A percentile compares a stretch with the other conserved stretches of the same genome.
phyloP scores from a whole-genome alignment of 116 monocot genomes.

The Posidonia oceanica region DNA sequence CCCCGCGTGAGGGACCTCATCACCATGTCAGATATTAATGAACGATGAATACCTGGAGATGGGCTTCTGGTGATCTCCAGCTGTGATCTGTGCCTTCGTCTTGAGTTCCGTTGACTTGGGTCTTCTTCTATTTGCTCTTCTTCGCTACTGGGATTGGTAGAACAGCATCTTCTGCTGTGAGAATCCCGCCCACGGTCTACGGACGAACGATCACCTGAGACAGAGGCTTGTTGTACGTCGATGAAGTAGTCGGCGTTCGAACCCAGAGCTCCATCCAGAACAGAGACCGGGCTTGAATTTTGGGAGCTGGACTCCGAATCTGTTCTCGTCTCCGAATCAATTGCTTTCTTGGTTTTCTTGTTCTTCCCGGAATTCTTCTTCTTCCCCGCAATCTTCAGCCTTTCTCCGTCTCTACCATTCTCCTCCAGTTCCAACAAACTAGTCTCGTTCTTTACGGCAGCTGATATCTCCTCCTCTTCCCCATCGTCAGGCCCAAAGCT shows the following conservation, averaged over 20 bases:
- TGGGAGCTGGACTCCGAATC: constrained; percentile 11
- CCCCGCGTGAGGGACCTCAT: not conserved
- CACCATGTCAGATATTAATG: not conserved
- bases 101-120: not conserved
- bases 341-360: not conserved
- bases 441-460: not conserved
- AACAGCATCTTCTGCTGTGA: not conserved
- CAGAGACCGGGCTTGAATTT: constrained; percentile 19
- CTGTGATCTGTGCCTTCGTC: not conserved
- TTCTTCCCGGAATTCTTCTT: not conserved
- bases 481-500: constrained; percentile 27
- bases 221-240: not conserved
- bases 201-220: not conserved
- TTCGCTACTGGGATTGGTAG: not conserved
- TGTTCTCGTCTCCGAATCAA: not conserved
- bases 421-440: constrained; percentile 4
- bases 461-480: constrained; percentile 6
- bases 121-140: not conserved
- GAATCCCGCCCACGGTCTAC: not conserved
- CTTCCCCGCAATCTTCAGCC: not conserved
- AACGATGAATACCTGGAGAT: not conserved
- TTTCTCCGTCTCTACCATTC: not conserved
- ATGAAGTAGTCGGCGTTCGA: not conserved
- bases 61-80: not conserved
- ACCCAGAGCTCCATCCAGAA: constrained; percentile 3